Evolutionary conservation across 495 filamentous ascomycete genomes (phyloP), one percentile per base, ranked within the genome.

Genomic region (Penicillium malachiteum): DNA sequence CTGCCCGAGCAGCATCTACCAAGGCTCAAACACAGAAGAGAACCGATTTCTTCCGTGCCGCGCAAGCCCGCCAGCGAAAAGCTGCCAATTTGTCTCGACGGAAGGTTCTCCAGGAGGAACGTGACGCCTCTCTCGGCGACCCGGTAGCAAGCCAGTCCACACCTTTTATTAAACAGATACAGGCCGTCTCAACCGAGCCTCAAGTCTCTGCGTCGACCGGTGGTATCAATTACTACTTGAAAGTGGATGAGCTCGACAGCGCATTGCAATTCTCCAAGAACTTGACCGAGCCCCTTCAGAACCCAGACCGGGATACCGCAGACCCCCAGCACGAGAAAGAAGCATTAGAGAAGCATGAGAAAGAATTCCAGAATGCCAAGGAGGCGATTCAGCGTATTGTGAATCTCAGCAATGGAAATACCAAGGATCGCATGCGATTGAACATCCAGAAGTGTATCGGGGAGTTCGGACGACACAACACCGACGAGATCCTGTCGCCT

Each of bases 401-500:
- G 10, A 77, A 81, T 50, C 73, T 98, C 37, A 78, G 77, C 33
- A 89, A 92, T 60, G 91, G 86, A 62, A 88, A 79, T 64, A 84
- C 78, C 44, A 85, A 88, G 71, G 91, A 96, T 57, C 81, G 81
- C 42, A 83, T 85, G 54, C 86, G 90, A 40, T 84, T 87, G 58
- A 95, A 95, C 68, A 86, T 88, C 56, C 80, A 87, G 54, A 83
- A 88, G 32, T 96, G 91, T 68, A 87, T 98, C 59, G 83, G 90
- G 56, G 86, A 81, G 0, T 97, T 98, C 62, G 94, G 94, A 12
- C 83, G 94, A 41, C 94, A 97, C 78, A 81, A 84, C 58, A 97
- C 94, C n/a, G 94, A 99, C 71, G 33, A 64, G 0, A 64, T 67
- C 1, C 75, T 97, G 3, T 75, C 79, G 14, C 81, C 84, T 3